Conservation (phyloP, 2,329 filamentous ascomycete genomes). For the Ramichloridium luteum region DNA sequence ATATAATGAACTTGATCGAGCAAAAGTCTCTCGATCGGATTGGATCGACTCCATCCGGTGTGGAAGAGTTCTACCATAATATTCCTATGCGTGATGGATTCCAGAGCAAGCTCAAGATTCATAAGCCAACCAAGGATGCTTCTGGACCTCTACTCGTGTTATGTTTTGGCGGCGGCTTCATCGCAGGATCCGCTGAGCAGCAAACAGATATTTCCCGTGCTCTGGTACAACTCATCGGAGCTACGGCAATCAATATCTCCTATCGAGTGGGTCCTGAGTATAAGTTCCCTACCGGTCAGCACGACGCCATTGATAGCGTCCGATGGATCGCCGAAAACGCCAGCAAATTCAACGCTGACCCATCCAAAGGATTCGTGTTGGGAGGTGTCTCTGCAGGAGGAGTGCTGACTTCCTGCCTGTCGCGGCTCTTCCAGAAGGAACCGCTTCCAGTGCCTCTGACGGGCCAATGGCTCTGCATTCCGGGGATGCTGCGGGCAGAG, state of each 20-base stretch:
- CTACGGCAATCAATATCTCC: constrained; percentile 3
- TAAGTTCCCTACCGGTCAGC: constrained; percentile 30
- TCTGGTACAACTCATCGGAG: constrained; percentile 3
- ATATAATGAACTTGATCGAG: neutral
- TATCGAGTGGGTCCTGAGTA: constrained; percentile 34
- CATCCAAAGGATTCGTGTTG: constrained; percentile 34
- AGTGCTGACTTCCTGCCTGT: constrained; percentile 26
- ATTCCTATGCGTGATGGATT: constrained; percentile 25
- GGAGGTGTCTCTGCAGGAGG: constrained; percentile 36
- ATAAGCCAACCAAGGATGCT: constrained; percentile 14
- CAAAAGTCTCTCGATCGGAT: constrained; percentile 3
- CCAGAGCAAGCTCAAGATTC: constrained; percentile 24
- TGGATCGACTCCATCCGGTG: constrained; percentile 1
- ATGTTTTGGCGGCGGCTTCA: constrained; percentile 17
- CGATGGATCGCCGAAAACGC: constrained; percentile 32
- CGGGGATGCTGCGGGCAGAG: constrained; percentile 18
- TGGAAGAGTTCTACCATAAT: constrained; percentile 21
- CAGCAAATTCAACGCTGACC: constrained; percentile 27
- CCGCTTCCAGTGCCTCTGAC: constrained; percentile 32
- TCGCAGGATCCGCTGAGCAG: constrained; percentile 12
- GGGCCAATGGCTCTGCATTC: constrained; percentile 34
- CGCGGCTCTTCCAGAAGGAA: constrained; percentile 30
- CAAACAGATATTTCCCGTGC: constrained; percentile 10
- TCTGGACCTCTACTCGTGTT: constrained; percentile 14
- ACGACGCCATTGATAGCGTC: constrained; percentile 33